phyloP scores from a whole-genome alignment of 225 moss, liverwort and hornwort species.

The Sphagnum tenellum region DNA sequence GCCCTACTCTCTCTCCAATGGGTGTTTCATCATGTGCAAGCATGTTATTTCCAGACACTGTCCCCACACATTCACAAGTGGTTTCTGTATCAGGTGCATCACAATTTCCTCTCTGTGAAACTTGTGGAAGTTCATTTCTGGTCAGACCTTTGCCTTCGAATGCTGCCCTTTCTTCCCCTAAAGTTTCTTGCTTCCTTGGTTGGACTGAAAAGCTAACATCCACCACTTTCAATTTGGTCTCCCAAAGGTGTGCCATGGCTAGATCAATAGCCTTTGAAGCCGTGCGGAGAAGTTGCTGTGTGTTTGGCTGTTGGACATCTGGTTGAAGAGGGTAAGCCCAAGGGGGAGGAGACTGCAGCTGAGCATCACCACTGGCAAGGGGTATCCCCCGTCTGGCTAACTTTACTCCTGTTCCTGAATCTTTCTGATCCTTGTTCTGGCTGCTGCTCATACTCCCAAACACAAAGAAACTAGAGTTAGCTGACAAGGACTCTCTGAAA shows the following conservation, averaged over 20 bases:
- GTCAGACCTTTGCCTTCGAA: slow-evolving; percentile 3
- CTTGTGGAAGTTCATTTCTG: not conserved
- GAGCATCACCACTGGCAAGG: slow-evolving; percentile 79
- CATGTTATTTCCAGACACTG: slow-evolving; percentile 2
- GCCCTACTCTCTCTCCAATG: slow-evolving; percentile 23
- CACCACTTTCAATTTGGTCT: slow-evolving; percentile 93
- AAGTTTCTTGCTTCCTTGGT: slow-evolving; percentile 23
- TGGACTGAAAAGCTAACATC: slow-evolving; percentile 78
- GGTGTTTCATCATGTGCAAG: slow-evolving; percentile 19
- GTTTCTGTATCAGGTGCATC: slow-evolving; percentile 21
- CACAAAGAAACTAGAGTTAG: too few species aligned
- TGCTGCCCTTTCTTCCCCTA: slow-evolving; percentile 1
- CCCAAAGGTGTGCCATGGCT: slow-evolving; percentile 92
- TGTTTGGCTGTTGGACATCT: slow-evolving; percentile 89
- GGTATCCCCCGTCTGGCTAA: slow-evolving; percentile 74
- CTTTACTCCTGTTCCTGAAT: slow-evolving; percentile 23
- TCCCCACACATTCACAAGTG: slow-evolving; percentile 10
- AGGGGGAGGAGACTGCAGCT: slow-evolving; percentile 84
- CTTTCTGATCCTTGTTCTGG: slow-evolving; percentile 57
- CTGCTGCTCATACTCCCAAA: slow-evolving; percentile 28
- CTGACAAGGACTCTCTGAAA: too few species aligned
- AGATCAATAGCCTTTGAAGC: slow-evolving; percentile 95
- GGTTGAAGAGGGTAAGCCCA: slow-evolving; percentile 90
- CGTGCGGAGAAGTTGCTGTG: slow-evolving; percentile 80
- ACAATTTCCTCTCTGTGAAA: slow-evolving; percentile 6